These are phyloP conservation scores for Komagataella phaffii DNA, from an alignment of 805 yeast genomes.

Conservation along the genomic window DNA sequence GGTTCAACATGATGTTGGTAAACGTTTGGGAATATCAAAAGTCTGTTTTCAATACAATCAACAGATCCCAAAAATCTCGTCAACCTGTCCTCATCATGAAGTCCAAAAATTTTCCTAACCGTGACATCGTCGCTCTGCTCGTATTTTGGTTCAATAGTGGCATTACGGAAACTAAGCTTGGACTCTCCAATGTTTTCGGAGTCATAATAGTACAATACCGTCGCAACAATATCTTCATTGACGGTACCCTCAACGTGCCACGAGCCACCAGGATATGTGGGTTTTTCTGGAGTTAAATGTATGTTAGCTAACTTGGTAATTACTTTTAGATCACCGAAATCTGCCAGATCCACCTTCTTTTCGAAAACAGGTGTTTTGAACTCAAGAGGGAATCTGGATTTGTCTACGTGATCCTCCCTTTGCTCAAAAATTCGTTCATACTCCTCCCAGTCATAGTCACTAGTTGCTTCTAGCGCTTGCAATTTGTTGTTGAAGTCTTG, in stretches of 20 bases:
- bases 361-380: not conserved
- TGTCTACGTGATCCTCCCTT: not conserved
- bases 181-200: not conserved
- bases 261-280: not conserved
- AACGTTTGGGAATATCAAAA: not conserved
- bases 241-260: not conserved
- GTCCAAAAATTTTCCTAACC: not conserved
- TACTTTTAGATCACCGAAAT: not conserved
- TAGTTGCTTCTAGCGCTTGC: not conserved
- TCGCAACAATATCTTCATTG: not conserved
- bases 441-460: not conserved
- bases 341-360: not conserved
- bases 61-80: not conserved
- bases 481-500: not conserved
- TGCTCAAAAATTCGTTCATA: not conserved
- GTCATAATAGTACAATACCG: not conserved
- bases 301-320: not conserved
- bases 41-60: not conserved
- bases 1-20: not conserved
- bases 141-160: not conserved
- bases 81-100: not conserved
- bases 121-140: not conserved
- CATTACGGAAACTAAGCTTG: not conserved
- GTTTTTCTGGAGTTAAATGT: not conserved
- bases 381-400: not conserved